Base-by-base conservation (phyloP, 345 rosid species). In the Camelina laxa region DNA sequence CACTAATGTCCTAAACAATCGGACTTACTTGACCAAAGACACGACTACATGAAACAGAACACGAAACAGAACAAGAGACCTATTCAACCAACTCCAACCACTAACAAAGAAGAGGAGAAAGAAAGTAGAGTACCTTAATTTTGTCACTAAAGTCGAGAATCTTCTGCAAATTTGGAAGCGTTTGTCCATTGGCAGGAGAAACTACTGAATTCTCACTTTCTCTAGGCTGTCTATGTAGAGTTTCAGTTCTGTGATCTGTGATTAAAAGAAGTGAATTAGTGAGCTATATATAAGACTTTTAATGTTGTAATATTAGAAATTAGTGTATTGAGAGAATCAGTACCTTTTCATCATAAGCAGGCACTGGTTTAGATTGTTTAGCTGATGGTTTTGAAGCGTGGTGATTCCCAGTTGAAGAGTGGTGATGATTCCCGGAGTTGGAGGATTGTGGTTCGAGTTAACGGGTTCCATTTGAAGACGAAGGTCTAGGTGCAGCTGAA, bases 201-300 rank as follows among this genome's bases (percentile, higher is more conserved):
- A n/a, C n/a, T n/a, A n/a, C n/a, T n/a, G n/a, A n/a, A n/a, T n/a
- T n/a, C n/a, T n/a, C n/a, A n/a, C 98, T 82, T 96, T 96, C 78
- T 96, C 98, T 45, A 96, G 89, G 77, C 95, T 89, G 75, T 96
- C 99, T 22, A 96, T 89, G 47, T 89, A 89, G 17, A 96, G 87
- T 86, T 96, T 96, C 87, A 96, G 62, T 79, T 91, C 93, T 9
- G 97, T 96, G 63, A 96, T 89, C 99, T 96, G 90, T 74, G 54
- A 47, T n/a, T 22, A 42, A 35, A 24, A 22, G 39, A 22, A 57
- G 10, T 3, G 55, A 38, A 47, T 82, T 73, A 70, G 69, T 59
- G 15, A 50, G 21, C n/a, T 9, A 7, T 41, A n/a, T n/a, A 19
- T 3, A 22, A n/a, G 45, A 30, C 14, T 45, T n/a, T 54, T 27